A percentile compares a stretch with the other conserved stretches of the same genome.
Evolutionary conservation across 1,139 yeast species (phyloP).

Genomic region (Protomyces arabidopsidicola): DNA sequence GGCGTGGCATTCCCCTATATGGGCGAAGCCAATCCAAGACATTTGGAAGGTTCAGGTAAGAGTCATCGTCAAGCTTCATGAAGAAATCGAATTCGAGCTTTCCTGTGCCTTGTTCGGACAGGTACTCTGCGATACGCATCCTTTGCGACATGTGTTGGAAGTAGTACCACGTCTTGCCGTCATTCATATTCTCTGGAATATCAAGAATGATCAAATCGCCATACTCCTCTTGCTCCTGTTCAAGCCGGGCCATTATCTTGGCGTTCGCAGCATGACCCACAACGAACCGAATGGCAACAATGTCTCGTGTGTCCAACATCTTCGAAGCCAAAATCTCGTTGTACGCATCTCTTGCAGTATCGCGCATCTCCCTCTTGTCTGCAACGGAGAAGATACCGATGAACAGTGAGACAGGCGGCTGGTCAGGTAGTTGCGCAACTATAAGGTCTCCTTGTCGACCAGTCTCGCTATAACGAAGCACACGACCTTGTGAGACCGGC

Average conservation of each 20-base stretch:
- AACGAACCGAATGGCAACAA: not conserved
- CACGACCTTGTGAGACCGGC: no score
- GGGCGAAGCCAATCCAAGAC: not conserved
- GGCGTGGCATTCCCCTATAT: not conserved
- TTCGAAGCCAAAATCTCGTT: not conserved
- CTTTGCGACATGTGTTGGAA: not conserved
- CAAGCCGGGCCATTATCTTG: no score
- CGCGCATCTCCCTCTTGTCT: not conserved
- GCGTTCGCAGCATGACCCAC: not conserved
- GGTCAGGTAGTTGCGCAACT: no score
- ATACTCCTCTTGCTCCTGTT: not conserved
- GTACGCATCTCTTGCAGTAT: not conserved
- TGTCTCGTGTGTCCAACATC: not conserved
- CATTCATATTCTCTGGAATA: slow-evolving; percentile 12
- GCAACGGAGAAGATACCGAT: not conserved
- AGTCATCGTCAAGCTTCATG: slow-evolving; percentile 19
- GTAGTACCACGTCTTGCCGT: slow-evolving; percentile 12
- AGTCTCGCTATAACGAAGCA: no score
- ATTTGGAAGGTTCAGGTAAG: not conserved
- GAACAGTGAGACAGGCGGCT: not conserved
- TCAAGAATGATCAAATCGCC: slow-evolving; percentile 7
- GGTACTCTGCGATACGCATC: not conserved
- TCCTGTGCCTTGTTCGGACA: not conserved
- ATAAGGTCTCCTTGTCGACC: no score
- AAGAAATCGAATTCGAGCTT: not conserved